These are phyloP conservation scores for Penicillium subrubescens DNA, from an alignment of 495 filamentous ascomycete species.

Conservation along the genomic window DNA sequence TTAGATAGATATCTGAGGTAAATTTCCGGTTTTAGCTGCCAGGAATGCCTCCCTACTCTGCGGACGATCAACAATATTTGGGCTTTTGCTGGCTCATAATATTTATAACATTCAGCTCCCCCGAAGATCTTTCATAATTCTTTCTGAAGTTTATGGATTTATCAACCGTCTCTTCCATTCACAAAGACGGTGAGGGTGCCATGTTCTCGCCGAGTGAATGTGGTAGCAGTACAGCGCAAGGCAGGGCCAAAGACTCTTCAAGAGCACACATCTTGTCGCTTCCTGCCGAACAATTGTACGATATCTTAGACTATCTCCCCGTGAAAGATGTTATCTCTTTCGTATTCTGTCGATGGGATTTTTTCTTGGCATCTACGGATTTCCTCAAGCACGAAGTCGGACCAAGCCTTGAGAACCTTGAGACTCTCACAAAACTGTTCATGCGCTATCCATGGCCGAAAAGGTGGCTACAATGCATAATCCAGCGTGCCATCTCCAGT, in stretches of 20 bases:
- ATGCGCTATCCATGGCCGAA: background rate
- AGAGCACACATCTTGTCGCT: background rate
- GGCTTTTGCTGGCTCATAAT: background rate
- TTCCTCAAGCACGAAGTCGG: background rate
- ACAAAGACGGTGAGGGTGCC: background rate
- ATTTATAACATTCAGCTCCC: background rate
- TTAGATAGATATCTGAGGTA: conserved; percentile 1
- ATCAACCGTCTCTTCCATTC: background rate
- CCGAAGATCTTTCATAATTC: background rate
- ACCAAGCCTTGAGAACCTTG: background rate
- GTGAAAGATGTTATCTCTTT: background rate
- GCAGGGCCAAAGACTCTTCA: background rate
- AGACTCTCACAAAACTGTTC: background rate
- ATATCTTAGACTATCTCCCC: background rate
- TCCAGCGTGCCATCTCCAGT: background rate
- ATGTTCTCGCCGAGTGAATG: background rate
- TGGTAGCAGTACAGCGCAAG: conserved; percentile 2
- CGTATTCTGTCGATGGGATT: conserved; percentile 4
- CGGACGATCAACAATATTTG: background rate
- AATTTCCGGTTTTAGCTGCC: background rate
- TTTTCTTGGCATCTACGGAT: background rate
- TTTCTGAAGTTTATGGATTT: background rate
- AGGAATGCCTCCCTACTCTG: no score
- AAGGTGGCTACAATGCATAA: background rate
- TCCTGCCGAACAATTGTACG: background rate